Evolutionary conservation across 169 alveolate genomes (phyloP).

Genomic region (Plasmodium berghei): DNA sequence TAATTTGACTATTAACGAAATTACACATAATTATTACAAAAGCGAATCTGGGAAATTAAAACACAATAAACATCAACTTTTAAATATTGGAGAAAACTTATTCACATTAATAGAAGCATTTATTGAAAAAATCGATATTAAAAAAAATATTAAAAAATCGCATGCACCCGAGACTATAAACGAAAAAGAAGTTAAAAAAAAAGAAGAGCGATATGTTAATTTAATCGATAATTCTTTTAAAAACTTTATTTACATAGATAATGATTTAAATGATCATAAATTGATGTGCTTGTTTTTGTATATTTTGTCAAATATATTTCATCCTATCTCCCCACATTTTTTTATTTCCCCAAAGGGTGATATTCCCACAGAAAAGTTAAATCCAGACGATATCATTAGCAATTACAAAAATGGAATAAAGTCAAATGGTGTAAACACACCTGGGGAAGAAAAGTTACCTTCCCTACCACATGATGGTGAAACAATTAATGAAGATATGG

Average conservation of each 20-base stretch:
- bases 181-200: conserved; percentile 63
- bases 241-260: conserved; percentile 69
- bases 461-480: not conserved
- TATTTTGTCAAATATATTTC: conserved; percentile 53
- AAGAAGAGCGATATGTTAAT: conserved; percentile 35
- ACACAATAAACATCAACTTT: not conserved
- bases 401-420: not conserved
- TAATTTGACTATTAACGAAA: conserved; percentile 3
- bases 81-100: conserved; percentile 37
- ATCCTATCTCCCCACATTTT: conserved; percentile 26
- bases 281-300: conserved; percentile 61
- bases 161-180: conserved; percentile 55
- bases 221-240: conserved; percentile 58
- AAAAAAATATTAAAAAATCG: conserved; percentile 57
- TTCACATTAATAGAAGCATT: conserved; percentile 52
- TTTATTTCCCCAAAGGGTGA: not conserved
- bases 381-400: not conserved
- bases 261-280: conserved; percentile 52
- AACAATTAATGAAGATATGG: not conserved
- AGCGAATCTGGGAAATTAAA: not conserved
- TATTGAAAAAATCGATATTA: conserved; percentile 55
- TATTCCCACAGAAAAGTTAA: not conserved
- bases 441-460: not conserved
- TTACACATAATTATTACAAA: not conserved
- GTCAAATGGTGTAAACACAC: not conserved